Evolutionary conservation across 176 grass and related monocot genomes (phyloP).

Genomic region (Puya raimondii): DNA sequence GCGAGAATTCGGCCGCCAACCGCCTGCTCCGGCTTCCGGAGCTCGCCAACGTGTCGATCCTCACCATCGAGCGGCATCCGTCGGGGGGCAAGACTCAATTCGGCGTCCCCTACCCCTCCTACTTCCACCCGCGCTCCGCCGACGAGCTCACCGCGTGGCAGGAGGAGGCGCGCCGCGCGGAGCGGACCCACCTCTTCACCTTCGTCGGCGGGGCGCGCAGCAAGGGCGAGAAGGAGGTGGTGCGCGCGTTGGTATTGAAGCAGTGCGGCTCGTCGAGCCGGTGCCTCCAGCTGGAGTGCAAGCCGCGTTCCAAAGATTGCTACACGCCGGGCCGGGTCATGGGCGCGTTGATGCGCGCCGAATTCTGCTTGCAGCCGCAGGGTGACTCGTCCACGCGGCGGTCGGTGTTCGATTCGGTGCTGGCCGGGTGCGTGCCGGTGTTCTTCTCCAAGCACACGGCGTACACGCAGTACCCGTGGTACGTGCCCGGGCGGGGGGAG

Average conservation of each 20-base stretch:
- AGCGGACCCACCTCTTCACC: conserved; percentile 19
- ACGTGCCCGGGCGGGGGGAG: conserved; percentile 14
- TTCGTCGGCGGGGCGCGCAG: conserved; percentile 20
- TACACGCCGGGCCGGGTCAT: conserved; percentile 44
- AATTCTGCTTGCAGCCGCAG: conserved; percentile 68
- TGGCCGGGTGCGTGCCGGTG: conserved; percentile 69
- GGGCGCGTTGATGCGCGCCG: conserved; percentile 42
- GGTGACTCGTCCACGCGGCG: conserved; percentile 55
- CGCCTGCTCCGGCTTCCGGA: conserved; percentile 14
- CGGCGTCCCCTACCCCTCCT: conserved; percentile 33
- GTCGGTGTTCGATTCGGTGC: conserved; percentile 72
- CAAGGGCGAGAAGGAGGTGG: background rate
- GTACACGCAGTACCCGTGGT: conserved; percentile 41
- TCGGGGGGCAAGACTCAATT: conserved; percentile 17
- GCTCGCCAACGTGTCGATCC: conserved; percentile 26
- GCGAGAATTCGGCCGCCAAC: background rate
- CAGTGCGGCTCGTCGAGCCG: conserved; percentile 17
- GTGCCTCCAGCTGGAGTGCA: conserved; percentile 22
- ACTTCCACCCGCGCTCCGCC: conserved; percentile 26
- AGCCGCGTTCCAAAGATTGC: conserved; percentile 24
- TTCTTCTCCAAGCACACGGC: conserved; percentile 59
- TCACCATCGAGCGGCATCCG: conserved; percentile 26
- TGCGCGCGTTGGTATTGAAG: background rate
- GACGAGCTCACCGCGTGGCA: conserved; percentile 24
- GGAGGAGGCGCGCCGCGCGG: conserved; percentile 13